Evolutionary conservation across 305 asterid genomes (phyloP).

Genomic region (Fraxinus albicans): DNA sequence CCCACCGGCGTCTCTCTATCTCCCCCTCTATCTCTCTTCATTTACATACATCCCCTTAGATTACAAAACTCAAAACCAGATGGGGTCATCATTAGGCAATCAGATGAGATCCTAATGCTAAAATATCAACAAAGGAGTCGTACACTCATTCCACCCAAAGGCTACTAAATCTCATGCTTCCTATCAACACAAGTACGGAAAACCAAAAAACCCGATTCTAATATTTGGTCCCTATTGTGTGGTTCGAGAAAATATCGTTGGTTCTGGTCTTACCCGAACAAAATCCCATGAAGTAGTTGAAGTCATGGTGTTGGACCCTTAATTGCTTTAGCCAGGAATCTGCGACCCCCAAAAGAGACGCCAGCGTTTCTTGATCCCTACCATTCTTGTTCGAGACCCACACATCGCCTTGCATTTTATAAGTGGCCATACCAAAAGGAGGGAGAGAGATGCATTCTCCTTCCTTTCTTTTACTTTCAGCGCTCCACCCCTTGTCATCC

Average conservation of each 20-base stretch:
- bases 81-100: background rate
- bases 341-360: constrained; percentile 71
- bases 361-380: constrained; percentile 62
- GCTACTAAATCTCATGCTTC: constrained; percentile 9
- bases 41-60: background rate
- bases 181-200: constrained; percentile 1
- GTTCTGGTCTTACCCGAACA: constrained; percentile 31
- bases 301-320: constrained; percentile 91
- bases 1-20: background rate
- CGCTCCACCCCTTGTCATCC: constrained; percentile 36
- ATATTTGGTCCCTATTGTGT: constrained; percentile 1
- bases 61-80: background rate
- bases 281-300: constrained; percentile 78
- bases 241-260: background rate
- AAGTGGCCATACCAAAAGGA: constrained; percentile 85
- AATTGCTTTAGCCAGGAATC: constrained; percentile 97
- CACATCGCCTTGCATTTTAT: constrained; percentile 92
- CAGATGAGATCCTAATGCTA: background rate
- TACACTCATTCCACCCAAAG: constrained; percentile 19
- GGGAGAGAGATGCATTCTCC: constrained; percentile 65
- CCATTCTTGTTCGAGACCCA: constrained; percentile 69
- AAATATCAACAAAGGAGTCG: background rate
- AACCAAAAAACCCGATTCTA: background rate
- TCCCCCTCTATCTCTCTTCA: background rate
- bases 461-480: constrained; percentile 37